These are phyloP conservation scores for Carex kokanica DNA, from an alignment of 176 grass and related monocot genomes.

Conservation along the genomic window DNA sequence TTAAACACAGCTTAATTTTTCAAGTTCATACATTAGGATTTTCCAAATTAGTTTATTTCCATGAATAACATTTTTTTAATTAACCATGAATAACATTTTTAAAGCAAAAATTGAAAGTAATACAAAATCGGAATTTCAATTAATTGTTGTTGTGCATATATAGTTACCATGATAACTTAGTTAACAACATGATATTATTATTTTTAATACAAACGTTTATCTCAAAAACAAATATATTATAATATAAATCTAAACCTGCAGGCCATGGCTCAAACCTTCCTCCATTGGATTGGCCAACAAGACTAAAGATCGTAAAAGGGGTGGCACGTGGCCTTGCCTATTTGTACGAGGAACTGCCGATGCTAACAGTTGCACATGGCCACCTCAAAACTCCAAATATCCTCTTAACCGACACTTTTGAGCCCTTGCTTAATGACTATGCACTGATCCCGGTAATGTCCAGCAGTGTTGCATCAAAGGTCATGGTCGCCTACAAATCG, in stretches of 20 bases:
- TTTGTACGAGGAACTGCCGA: constrained; percentile 83
- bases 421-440: constrained; percentile 79
- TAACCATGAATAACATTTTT: no score
- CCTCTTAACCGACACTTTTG: constrained; percentile 45
- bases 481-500: constrained; percentile 90
- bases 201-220: not conserved
- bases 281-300: constrained; percentile 56
- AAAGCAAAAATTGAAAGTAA: not conserved
- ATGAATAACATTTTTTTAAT: not conserved
- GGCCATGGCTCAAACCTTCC: constrained; percentile 46
- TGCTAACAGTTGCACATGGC: constrained; percentile 76
- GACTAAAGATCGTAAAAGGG: constrained; percentile 79
- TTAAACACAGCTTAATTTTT: not conserved
- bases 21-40: not conserved
- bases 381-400: constrained; percentile 96
- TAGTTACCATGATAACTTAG: not conserved
- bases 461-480: constrained; percentile 39
- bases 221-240: not conserved
- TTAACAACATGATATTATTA: not conserved
- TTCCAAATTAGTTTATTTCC: not conserved
- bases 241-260: constrained; percentile 18
- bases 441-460: constrained; percentile 61
- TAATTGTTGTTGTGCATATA: not conserved
- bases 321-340: constrained; percentile 66
- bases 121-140: not conserved